Base-by-base conservation (phyloP, 2,329 filamentous ascomycete genomes). In the Monosporascus sp. region DNA sequence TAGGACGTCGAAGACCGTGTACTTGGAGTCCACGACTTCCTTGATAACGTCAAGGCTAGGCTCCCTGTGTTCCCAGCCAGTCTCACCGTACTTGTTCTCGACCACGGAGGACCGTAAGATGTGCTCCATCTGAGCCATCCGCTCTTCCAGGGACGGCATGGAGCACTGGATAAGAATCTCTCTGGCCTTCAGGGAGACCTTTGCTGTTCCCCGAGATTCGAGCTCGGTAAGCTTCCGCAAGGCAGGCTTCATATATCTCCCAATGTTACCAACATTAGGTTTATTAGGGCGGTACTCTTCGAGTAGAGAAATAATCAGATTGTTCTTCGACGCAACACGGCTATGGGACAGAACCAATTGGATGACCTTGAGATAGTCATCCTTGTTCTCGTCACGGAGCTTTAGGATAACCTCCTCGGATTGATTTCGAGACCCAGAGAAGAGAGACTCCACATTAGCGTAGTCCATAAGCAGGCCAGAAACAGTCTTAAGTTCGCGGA, bases 111-210 rank as follows among this genome's bases (percentile, higher is more conserved):
- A 96, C 55, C 92, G 90, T 52, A 99, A 81, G 60, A 99, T 99
- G 73, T 97, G 93, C 78, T 97, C 94, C 93, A 99, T 97, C 77
- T 99, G 94, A 7, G 88, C 83, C 26, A 90, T 89, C 63, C 94
- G 87, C 80, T 99, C 94, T 73, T 97, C 94, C 20, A 99, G 80
- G 3, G 94, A 99, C 19, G 94, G 94, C 70, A 99, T 83, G 51
- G 94, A 92, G 69, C 91, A 97, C 74, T 97, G 94, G 59, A 99
- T 99, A 66, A 99, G 86, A 50, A 97, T 87, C 76, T 99, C 94
- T 69, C 94, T 89, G 46, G 94, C 93, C 81, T 99, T 99, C 61
- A 99, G 82, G 0, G 93, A 91, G 43, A 99, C 93, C 85, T 97
- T 99, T 61, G 93, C 90, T 11, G 93, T 94, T 49, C 81, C 67